Evolutionary conservation across 495 filamentous ascomycete species (phyloP), one percentile per base, ranked within the genome.

Genomic region (Corynascus novoguineensis): DNA sequence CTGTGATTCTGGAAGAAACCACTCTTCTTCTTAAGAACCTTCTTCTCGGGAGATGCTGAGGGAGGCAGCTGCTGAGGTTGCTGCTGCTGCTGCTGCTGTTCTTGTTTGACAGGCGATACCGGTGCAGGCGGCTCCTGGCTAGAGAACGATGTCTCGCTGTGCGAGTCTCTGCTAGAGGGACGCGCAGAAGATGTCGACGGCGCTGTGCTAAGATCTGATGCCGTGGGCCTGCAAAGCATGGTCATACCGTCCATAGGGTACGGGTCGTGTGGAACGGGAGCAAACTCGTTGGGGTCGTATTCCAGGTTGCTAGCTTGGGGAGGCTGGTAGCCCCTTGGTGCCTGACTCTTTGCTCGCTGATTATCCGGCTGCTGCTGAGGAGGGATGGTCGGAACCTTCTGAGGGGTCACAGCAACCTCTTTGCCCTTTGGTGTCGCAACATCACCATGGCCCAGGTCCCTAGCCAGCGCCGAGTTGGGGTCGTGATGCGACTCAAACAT

Each of bases 201-300:
- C 57, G 81, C 85, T 31, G 87, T 89, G 70, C 88, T 92, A 50
- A 86, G 83, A 41, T 95, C 92, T 21, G 91, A 96, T 41, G 87
- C 86, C 44, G 89, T 85, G 0, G 86, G 90, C 24, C 93, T 84
- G 71, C 95, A 97, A 60, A 96, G 88, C 88, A 97, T 96, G 2
- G 93, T 97, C 95, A 97, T 97, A 31, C 93, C 95, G 68, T 99
- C 93, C 63, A 88, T 83, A 5, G 92, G 93, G 66, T 96, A 96
- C 19, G 91, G 88, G 61, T 97, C 95, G 66, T 97, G 91, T 32
- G 92, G 92, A 15, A 95, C 81, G 24, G 80, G 71, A 2, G 83
- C 73, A 53, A 89, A 82, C 56, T 88, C 82, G 25, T 80, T 80
- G 57, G 71, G 57, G 53, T 86, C 81, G 60, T 86, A 70, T n/a